A percentile compares a stretch with the other conserved stretches of the same genome.
Evolutionary conservation across 352 stramenopile genomes (phyloP).

Genomic region (Globisporangium yorkense): DNA sequence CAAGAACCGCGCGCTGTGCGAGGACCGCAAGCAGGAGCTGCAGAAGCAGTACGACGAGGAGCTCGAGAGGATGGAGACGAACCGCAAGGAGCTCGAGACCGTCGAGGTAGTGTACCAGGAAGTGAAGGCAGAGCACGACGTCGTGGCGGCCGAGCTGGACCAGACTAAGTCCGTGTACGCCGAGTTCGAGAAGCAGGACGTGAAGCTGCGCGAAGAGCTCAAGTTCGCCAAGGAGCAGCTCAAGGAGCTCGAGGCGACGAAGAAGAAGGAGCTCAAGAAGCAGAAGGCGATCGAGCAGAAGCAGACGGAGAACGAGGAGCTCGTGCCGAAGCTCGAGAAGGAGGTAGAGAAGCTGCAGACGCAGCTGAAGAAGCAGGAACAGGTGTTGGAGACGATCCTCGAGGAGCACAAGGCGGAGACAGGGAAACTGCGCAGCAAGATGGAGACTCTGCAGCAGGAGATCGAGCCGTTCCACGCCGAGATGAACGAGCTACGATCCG

Average conservation of each 20-base stretch:
- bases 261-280: constrained; percentile 91
- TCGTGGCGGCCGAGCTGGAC: constrained; percentile 81
- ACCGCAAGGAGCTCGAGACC: constrained; percentile 69
- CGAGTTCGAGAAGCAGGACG: constrained; percentile 96
- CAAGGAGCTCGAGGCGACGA: constrained; percentile 88
- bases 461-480: constrained; percentile 69
- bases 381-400: constrained; percentile 82
- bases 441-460: constrained; percentile 75
- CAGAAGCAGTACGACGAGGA: constrained; percentile 75
- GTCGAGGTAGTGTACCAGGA: constrained; percentile 81
- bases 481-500: constrained; percentile 64
- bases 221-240: constrained; percentile 93
- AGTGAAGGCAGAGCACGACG: constrained; percentile 82
- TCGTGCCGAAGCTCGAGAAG: constrained; percentile 87
- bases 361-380: constrained; percentile 81
- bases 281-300: constrained; percentile 79
- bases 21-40: constrained; percentile 56
- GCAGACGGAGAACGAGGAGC: constrained; percentile 80
- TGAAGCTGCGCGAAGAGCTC: constrained; percentile 96
- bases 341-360: constrained; percentile 63
- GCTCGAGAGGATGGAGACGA: constrained; percentile 66
- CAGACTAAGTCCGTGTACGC: constrained; percentile 91
- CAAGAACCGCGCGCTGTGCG: constrained; percentile 68
- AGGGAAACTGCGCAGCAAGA: constrained; percentile 52
- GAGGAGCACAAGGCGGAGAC: constrained; percentile 78